These are phyloP conservation scores for Lasiosphaeria miniovina DNA, from an alignment of 495 filamentous ascomycete species.

Conservation along the genomic window DNA sequence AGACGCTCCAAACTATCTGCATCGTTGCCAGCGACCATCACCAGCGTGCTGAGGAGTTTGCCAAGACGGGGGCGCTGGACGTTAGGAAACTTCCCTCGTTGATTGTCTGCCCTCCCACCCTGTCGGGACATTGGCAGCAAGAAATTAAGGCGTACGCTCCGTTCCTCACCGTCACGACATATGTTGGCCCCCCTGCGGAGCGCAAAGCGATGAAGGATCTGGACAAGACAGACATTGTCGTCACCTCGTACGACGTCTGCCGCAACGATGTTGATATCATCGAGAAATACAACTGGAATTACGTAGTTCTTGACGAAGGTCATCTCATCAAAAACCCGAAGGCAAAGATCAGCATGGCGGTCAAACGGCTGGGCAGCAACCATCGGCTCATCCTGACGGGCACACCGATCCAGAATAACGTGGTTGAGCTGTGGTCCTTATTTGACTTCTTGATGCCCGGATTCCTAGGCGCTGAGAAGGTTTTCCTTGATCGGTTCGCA, in stretches of 20 bases:
- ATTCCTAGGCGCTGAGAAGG: constrained; percentile 96
- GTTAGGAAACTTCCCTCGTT: constrained; percentile 79
- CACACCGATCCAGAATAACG: constrained; percentile 97
- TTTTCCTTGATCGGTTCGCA: constrained; percentile 94
- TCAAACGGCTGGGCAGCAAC: constrained; percentile 83
- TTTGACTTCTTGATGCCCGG: constrained; percentile 99
- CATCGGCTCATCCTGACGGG: constrained; percentile 95
- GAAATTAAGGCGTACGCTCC: constrained; percentile 93
- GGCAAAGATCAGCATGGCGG: constrained; percentile 85
- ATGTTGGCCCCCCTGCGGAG: constrained; percentile 83
- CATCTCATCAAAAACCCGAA: constrained; percentile 98
- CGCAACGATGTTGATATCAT: constrained; percentile 87
- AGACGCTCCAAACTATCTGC: constrained; percentile 94
- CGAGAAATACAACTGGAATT: constrained; percentile 88
- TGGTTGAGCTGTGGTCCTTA: constrained; percentile 93
- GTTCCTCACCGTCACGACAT: constrained; percentile 83
- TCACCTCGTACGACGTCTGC: constrained; percentile 97
- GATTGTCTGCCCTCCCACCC: constrained; percentile 91
- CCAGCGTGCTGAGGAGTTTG: constrained; percentile 83
- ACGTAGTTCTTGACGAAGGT: constrained; percentile 93
- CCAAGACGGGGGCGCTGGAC: constrained; percentile 72
- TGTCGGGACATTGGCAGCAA: constrained; percentile 99
- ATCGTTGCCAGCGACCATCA: constrained; percentile 98
- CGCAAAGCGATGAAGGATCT: constrained; percentile 63
- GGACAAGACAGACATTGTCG: constrained; percentile 78